A percentile compares a stretch with the other conserved stretches of the same genome.
phyloP scores from a whole-genome alignment of 2,329 filamentous ascomycete species.

The Botryotinia narcissicola region DNA sequence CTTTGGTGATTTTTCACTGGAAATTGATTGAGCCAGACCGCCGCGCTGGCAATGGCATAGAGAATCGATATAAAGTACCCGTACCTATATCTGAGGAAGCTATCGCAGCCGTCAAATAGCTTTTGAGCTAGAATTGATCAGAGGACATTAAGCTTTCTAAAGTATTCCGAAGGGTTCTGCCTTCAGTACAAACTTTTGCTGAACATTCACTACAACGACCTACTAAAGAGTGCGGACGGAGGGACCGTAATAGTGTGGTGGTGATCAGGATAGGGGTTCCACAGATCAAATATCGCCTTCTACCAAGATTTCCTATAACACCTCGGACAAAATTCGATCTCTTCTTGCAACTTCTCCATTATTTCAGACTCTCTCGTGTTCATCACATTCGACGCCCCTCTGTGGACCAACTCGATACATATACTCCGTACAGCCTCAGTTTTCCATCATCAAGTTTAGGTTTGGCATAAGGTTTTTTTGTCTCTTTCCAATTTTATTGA shows the following conservation, averaged over 20 bases:
- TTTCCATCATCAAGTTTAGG: background rate
- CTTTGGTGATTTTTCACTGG: background rate
- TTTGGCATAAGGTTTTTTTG: slow-evolving; percentile 3
- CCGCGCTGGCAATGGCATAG: background rate
- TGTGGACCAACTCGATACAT: background rate
- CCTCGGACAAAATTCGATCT: background rate
- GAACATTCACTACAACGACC: background rate
- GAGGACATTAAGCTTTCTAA: background rate
- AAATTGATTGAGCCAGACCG: background rate
- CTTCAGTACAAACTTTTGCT: background rate
- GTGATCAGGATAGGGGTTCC: slow-evolving; percentile 3
- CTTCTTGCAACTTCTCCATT: slow-evolving; percentile 4
- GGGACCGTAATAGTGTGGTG: background rate
- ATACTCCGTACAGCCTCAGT: background rate
- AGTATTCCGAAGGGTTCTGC: background rate
- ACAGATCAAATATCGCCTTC: slow-evolving; percentile 6
- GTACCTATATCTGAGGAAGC: background rate
- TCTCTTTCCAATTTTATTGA: slow-evolving; percentile 1
- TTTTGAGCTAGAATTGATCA: background rate
- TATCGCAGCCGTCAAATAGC: background rate
- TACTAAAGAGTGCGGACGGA: background rate
- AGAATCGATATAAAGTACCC: background rate
- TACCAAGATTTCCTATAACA: slow-evolving; percentile 1
- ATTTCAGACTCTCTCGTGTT: slow-evolving; percentile 14
- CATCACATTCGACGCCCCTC: slow-evolving; percentile 6